Evolutionary conservation across 2,329 filamentous ascomycete genomes (phyloP).

Genomic region (Pleurostoma richardsiae): DNA sequence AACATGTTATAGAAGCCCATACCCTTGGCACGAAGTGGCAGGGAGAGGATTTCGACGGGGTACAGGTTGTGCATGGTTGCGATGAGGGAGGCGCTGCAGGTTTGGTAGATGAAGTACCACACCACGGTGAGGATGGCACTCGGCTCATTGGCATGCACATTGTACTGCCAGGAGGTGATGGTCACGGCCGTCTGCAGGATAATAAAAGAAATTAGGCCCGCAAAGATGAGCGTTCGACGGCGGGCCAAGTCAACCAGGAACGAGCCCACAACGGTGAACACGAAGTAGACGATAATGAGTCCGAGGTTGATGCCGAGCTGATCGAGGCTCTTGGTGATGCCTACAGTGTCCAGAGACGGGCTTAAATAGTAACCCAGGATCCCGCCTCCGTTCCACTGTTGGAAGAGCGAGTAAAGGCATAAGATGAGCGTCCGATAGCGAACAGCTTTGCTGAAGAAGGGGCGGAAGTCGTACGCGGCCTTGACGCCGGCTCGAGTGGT

Average conservation of each 20-base stretch:
- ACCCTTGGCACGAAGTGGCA: constrained; percentile 35
- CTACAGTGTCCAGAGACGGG: constrained; percentile 34
- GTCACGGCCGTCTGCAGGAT: constrained; percentile 37
- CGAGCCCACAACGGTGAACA: constrained; percentile 36
- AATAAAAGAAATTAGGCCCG: constrained; percentile 34
- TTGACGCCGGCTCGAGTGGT: constrained; percentile 26
- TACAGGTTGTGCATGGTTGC: constrained; percentile 44
- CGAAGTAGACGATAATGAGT: constrained; percentile 36
- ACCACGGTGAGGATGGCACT: constrained; percentile 34
- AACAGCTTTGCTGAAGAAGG: constrained; percentile 37
- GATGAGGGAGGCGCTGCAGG: constrained; percentile 36
- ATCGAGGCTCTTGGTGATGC: constrained; percentile 27
- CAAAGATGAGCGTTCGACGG: constrained; percentile 37
- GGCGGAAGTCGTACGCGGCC: constrained; percentile 37
- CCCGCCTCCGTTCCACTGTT: constrained; percentile 41
- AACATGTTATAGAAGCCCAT: constrained; percentile 40
- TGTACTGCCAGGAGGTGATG: constrained; percentile 41
- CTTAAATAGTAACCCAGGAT: constrained; percentile 36
- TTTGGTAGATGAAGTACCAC: constrained; percentile 43
- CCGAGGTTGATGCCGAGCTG: constrained; percentile 37
- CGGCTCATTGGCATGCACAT: constrained; percentile 18
- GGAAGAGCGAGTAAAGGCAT: constrained; percentile 38
- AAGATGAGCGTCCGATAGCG: constrained; percentile 36
- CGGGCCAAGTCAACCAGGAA: constrained; percentile 35
- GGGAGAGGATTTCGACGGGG: constrained; percentile 35